phyloP scores from a whole-genome alignment of 1,284 basidiomycete genomes.

The Austroboletus olivaceoglutinosus region DNA sequence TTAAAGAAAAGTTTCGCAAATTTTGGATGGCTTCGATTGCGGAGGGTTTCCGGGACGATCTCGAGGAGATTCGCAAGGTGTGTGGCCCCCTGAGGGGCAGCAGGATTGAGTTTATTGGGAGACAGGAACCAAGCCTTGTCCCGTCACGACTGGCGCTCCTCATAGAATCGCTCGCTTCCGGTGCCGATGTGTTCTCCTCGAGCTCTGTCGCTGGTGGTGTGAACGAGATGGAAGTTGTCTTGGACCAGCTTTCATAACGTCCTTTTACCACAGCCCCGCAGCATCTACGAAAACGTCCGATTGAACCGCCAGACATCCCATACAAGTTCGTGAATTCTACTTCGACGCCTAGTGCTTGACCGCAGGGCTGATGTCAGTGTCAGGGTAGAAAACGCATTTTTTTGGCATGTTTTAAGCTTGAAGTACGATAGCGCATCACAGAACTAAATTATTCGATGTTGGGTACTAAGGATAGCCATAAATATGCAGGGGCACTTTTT shows the following conservation, averaged over 20 bases:
- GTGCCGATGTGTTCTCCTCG: constrained; percentile 66
- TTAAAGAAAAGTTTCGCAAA: constrained; percentile 66
- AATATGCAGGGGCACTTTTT: too few relatives aligned
- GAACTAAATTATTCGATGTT: too few relatives aligned
- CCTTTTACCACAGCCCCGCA: not conserved
- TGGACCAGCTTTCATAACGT: constrained; percentile 26
- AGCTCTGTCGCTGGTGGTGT: constrained; percentile 29
- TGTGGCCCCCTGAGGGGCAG: not conserved
- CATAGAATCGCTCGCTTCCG: constrained; percentile 75
- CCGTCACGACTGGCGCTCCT: constrained; percentile 63
- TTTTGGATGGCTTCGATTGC: constrained; percentile 81
- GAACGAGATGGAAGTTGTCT: constrained; percentile 54
- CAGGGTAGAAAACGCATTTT: not conserved
- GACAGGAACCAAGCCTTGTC: constrained; percentile 69
- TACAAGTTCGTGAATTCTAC: constrained; percentile 6
- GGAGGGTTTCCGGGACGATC: constrained; percentile 74
- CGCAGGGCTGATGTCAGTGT: too few relatives aligned
- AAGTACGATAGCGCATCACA: too few relatives aligned
- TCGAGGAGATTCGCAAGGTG: constrained; percentile 73
- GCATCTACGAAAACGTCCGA: too few relatives aligned
- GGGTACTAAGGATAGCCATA: too few relatives aligned
- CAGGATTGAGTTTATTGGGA: not conserved
- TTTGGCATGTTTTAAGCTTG: too few relatives aligned
- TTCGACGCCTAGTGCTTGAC: not conserved
- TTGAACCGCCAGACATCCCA: too few relatives aligned